A percentile compares a stretch with the other conserved stretches of the same genome.
Evolutionary conservation across 169 alveolate species (phyloP).

Genomic region (Cryptosporidium ubiquitum): DNA sequence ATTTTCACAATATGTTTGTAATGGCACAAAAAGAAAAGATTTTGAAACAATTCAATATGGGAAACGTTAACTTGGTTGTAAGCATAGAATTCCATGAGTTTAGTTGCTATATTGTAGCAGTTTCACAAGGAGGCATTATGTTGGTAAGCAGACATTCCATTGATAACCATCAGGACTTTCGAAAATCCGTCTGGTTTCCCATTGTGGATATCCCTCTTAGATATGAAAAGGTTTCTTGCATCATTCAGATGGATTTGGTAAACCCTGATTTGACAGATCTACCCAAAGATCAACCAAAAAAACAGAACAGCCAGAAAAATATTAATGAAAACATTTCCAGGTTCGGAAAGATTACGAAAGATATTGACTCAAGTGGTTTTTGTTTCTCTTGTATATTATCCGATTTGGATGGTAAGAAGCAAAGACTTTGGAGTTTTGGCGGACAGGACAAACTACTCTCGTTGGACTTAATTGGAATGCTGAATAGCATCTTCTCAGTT

Average conservation of each 20-base stretch:
- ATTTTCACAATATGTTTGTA: neutral
- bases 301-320: neutral
- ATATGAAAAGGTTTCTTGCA: neutral
- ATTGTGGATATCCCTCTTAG: slow-evolving; percentile 46
- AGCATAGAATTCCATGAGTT: neutral
- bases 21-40: slow-evolving; percentile 16
- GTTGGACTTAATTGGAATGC: slow-evolving; percentile 13
- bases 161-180: neutral
- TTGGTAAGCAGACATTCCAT: slow-evolving; percentile 4
- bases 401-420: neutral
- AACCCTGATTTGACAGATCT: neutral
- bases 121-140: slow-evolving; percentile 20
- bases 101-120: neutral
- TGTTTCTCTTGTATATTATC: slow-evolving; percentile 13
- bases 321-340: neutral
- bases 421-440: slow-evolving; percentile 28
- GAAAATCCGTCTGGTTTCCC: slow-evolving; percentile 40
- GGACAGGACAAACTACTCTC: neutral
- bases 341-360: slow-evolving; percentile 38
- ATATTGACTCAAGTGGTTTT: slow-evolving; percentile 26
- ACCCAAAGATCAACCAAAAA: neutral
- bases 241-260: neutral
- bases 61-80: neutral
- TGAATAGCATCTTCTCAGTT: neutral
- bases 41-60: slow-evolving; percentile 41